Base-by-base conservation (phyloP, 805 yeast species). In the Spathaspora boniae region DNA sequence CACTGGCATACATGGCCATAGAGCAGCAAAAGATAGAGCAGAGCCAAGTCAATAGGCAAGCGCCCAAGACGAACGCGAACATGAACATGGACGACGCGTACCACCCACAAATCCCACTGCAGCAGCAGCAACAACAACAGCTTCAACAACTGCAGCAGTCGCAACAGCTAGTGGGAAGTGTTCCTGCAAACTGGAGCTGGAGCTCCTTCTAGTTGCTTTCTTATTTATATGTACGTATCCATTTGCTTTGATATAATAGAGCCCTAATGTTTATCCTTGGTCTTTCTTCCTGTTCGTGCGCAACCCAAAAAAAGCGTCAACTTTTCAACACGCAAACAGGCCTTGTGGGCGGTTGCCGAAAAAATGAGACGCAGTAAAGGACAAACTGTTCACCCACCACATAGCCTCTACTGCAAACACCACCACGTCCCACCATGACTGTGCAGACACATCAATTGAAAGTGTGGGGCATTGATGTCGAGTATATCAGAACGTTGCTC, bases 101-200 rank as follows among this genome's bases (percentile, higher is more conserved):
- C 22, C 6, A 5, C n/a, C n/a, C n/a, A n/a, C 32, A 31, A 9
- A 29, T 30, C 8, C 16, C 26, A 12, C 30, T 26, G 22, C 40
- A 35, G 12, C 30, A 29, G 17, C 33, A 29, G 9, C 29, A 41
- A 29, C 5, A 29, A 29, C 11, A 16, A 33, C 15, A 24, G 6
- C 9, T 19, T 15, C 19, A 9, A 30, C 33, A 18, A 23, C 29
- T 4, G 16, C 29, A 12, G 25, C 5, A 8, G 19, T 4, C 15
- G 26, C 28, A 62, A 14, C 66, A 56, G 36, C 32, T 56, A 28
- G 71, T 56, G 16, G 72, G 72, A n/a, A 59, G 67, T 26, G 70
- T 81, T 7, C 87, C 87, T 9, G 86, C 82, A 12, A 84, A 82
- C 53, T 82, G 88, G 88, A 78, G 76, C 48, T 82, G 89, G 89